Percentiles rank a stretch among this genome's conserved stretches.
phyloP scores from a whole-genome alignment of 345 rosid genomes.

The Syzygium jambos region DNA sequence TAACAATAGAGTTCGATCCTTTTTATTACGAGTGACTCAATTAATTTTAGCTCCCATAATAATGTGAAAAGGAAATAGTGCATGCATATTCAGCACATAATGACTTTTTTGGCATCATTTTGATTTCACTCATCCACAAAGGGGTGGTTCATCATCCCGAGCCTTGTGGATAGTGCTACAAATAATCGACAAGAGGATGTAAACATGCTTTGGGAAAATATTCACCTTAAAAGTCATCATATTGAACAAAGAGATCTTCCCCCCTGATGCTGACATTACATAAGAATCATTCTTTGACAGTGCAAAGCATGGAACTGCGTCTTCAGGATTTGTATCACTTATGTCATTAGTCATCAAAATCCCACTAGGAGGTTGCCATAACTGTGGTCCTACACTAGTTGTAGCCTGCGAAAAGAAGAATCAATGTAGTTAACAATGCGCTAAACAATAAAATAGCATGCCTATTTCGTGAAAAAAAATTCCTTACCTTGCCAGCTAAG shows the following conservation, averaged over 20 bases:
- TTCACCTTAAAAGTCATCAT: conserved; percentile 89
- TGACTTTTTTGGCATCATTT: neutral
- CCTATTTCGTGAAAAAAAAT: neutral
- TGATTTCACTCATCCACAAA: neutral
- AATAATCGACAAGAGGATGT: neutral
- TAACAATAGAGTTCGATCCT: neutral
- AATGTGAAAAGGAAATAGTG: neutral
- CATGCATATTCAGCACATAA: neutral
- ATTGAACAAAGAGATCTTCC: conserved; percentile 69
- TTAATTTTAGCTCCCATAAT: neutral
- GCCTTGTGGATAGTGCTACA: neutral
- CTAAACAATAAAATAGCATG: neutral
- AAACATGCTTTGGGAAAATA: neutral
- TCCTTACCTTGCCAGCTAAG: conserved; percentile 39
- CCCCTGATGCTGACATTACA: conserved; percentile 90
- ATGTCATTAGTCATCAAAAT: conserved; percentile 73
- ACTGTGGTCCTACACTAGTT: conserved; percentile 49
- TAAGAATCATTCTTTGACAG: conserved; percentile 91
- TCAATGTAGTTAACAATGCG: neutral
- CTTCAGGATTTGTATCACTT: conserved; percentile 63
- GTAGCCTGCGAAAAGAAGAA: conserved; percentile 39
- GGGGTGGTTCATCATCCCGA: neutral
- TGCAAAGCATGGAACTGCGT: conserved; percentile 82
- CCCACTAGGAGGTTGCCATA: conserved; percentile 86
- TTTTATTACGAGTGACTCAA: neutral